A percentile compares a stretch with the other conserved stretches of the same genome.
These are phyloP conservation scores for Mercurialis annua DNA, from an alignment of 345 rosid species.

Conservation along the genomic window DNA sequence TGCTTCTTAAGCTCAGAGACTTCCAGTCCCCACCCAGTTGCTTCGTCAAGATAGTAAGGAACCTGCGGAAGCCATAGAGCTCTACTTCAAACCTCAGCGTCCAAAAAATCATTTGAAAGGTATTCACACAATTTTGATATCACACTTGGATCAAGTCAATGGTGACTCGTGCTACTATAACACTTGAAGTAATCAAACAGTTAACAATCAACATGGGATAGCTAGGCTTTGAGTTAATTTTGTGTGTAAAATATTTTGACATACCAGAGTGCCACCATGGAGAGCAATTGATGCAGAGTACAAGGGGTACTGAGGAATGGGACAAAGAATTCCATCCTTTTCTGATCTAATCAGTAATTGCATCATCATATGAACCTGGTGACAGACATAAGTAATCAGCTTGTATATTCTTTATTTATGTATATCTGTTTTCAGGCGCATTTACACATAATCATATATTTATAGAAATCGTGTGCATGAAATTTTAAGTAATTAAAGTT, in stretches of 20 bases:
- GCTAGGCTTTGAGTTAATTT: background rate
- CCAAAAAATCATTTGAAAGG: background rate
- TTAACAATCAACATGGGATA: background rate
- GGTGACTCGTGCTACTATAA: background rate
- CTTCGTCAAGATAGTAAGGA: slow-evolving; percentile 95
- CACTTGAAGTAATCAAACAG: background rate
- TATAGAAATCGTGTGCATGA: background rate
- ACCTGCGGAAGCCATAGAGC: slow-evolving; percentile 39
- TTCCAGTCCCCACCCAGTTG: slow-evolving; percentile 91
- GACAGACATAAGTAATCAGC: slow-evolving; percentile 8
- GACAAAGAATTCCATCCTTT: slow-evolving; percentile 88
- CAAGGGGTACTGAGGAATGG: slow-evolving; percentile 96
- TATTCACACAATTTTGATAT: background rate
- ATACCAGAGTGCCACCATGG: slow-evolving; percentile 91
- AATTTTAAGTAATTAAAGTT: no score
- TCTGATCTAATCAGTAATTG: slow-evolving; percentile 77
- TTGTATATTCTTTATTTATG: background rate
- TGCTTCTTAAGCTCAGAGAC: slow-evolving; percentile 80
- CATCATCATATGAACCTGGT: slow-evolving; percentile 97
- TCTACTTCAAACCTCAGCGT: background rate
- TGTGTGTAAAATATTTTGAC: no score
- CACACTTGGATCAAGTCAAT: background rate
- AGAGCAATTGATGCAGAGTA: slow-evolving; percentile 98
- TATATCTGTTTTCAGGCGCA: background rate
- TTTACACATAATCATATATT: no score